Conservation (phyloP, 352 stramenopile species). For the Pythium scleroteichum region DNA sequence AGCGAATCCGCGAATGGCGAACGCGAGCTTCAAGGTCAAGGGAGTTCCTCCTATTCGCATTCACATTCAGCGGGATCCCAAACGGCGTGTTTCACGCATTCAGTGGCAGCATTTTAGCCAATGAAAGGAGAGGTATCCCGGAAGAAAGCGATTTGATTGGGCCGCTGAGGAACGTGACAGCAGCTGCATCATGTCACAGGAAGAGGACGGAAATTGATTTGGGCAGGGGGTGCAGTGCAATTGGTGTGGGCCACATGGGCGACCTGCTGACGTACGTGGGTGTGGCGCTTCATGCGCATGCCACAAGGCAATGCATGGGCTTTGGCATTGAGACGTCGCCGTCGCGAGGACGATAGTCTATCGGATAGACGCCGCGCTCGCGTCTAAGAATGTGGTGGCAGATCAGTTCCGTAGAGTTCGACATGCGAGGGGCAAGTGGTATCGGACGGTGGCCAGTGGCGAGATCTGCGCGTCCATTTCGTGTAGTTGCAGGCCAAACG, state of each 20-base stretch:
- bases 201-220: background rate
- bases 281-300: background rate
- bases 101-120: background rate
- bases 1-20: background rate
- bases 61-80: background rate
- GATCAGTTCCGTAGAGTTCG: no score
- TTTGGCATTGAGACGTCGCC: background rate
- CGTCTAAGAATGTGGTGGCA: no score
- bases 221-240: background rate
- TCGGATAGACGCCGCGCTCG: no score
- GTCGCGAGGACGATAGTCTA: no score
- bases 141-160: background rate
- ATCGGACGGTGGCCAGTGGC: no score
- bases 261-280: background rate
- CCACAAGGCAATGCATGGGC: background rate
- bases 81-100: background rate
- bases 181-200: background rate
- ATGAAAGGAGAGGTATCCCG: background rate
- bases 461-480: no score
- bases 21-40: conserved; percentile 4
- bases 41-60: conserved; percentile 1
- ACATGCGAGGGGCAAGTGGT: no score
- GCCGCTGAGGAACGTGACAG: no score
- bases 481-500: no score
- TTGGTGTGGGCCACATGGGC: background rate